Evolutionary conservation across 192 early-diverging fungal species (phyloP).

Genomic region (Coemansia guatemalensis): DNA sequence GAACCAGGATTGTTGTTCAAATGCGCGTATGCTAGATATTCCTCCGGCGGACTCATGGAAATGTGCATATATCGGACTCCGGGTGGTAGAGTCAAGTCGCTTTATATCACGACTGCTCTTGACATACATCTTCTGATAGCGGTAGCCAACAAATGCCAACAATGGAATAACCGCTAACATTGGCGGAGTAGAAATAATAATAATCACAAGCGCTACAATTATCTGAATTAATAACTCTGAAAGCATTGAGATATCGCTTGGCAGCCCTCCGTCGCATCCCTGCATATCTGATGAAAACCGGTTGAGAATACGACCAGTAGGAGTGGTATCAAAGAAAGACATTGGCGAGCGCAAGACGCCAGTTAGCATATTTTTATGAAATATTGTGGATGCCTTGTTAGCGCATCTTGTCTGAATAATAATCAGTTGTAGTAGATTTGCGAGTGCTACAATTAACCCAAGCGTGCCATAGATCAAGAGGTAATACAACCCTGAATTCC

Average conservation of each 20-base stretch:
- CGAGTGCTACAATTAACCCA: no score
- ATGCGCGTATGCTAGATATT: slow-evolving; percentile 78
- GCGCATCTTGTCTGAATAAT: no score
- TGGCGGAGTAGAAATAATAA: slow-evolving; percentile 41
- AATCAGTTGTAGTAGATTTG: no score
- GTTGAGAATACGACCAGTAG: no score
- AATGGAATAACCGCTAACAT: slow-evolving; percentile 66
- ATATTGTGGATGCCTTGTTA: no score
- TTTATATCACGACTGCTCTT: no score
- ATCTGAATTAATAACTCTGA: slow-evolving; percentile 6
- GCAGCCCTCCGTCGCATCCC: slow-evolving; percentile 58
- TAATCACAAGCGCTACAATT: not conserved
- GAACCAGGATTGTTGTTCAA: slow-evolving; percentile 71
- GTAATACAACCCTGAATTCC: not conserved
- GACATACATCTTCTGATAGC: slow-evolving; percentile 73
- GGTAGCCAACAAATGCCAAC: slow-evolving; percentile 61
- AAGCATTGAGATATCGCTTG: slow-evolving; percentile 46
- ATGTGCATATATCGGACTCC: no score
- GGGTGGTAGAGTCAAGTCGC: no score
- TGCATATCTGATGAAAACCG: no score
- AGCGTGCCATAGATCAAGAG: no score
- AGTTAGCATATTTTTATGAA: slow-evolving; percentile 58
- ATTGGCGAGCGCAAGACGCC: slow-evolving; percentile 64
- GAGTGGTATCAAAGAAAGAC: slow-evolving; percentile 70
- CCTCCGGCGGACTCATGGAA: slow-evolving; percentile 72